Conservation (phyloP, 176 grass and related monocot species). For the Bothriochloa decipiens region DNA sequence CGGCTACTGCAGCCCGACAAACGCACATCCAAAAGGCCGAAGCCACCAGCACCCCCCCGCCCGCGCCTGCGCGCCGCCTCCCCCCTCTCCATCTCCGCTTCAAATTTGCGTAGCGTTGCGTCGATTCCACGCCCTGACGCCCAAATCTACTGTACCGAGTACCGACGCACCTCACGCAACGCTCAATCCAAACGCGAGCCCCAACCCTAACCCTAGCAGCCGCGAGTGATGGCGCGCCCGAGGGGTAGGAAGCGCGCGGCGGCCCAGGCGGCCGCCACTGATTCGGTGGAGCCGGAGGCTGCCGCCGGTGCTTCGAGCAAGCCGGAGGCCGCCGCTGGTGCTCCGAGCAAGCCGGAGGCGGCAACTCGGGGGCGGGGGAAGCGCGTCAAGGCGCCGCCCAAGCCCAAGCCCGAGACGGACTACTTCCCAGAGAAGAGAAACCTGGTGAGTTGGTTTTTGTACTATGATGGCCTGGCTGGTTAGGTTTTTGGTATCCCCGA, state of each 20-base stretch:
- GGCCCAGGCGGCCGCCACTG: slow-evolving; percentile 21
- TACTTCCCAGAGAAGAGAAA: slow-evolving; percentile 68
- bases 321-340: background rate
- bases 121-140: slow-evolving; percentile 54
- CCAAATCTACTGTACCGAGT: slow-evolving; percentile 17
- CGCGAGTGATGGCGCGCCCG: slow-evolving; percentile 43
- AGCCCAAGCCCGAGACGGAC: slow-evolving; percentile 58
- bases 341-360: slow-evolving; percentile 24
- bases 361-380: slow-evolving; percentile 32
- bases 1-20: background rate
- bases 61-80: slow-evolving; percentile 10
- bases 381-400: slow-evolving; percentile 40
- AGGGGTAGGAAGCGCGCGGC: slow-evolving; percentile 57
- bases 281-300: slow-evolving; percentile 29
- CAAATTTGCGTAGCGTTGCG: slow-evolving; percentile 63
- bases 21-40: background rate
- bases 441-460: slow-evolving; percentile 46
- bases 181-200: background rate
- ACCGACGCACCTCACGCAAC: background rate
- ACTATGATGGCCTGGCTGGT: background rate
- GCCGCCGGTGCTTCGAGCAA: slow-evolving; percentile 18
- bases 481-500: background rate
- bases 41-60: too few species aligned
- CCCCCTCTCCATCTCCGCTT: slow-evolving; percentile 15
- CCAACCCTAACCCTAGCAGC: slow-evolving; percentile 27